These are phyloP conservation scores for Trichoderma virens DNA, from an alignment of 495 filamentous ascomycete genomes.

Conservation along the genomic window DNA sequence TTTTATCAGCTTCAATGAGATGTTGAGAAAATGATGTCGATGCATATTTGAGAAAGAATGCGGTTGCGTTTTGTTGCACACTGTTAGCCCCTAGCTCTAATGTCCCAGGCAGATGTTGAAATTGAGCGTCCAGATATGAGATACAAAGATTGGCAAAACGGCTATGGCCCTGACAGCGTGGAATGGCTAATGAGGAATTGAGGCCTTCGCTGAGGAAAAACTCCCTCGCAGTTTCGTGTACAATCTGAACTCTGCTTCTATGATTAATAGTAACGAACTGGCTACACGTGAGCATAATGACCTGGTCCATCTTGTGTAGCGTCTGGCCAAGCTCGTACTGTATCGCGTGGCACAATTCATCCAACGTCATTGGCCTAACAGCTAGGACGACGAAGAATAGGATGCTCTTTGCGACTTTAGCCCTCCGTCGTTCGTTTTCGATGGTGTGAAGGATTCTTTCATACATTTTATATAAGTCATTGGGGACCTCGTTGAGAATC, in stretches of 20 bases:
- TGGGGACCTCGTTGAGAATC: constrained; percentile 20
- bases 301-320: constrained; percentile 19
- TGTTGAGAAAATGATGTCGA: too few species aligned
- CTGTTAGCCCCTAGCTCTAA: too few species aligned
- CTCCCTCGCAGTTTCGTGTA: constrained; percentile 24
- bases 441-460: constrained; percentile 20
- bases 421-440: constrained; percentile 14
- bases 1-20: too few species aligned
- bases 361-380: constrained; percentile 20
- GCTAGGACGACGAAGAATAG: constrained; percentile 23
- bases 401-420: constrained; percentile 19
- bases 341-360: constrained; percentile 21
- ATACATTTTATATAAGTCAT: constrained; percentile 21
- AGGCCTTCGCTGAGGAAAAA: too few species aligned
- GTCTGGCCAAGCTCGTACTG: constrained; percentile 23
- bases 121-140: too few species aligned
- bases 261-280: constrained; percentile 25
- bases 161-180: too few species aligned
- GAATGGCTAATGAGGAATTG: too few species aligned
- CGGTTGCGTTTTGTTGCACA: too few species aligned
- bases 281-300: constrained; percentile 21
- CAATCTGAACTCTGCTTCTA: constrained; percentile 18
- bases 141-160: too few species aligned
- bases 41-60: too few species aligned
- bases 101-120: too few species aligned